Conservation (phyloP, 2,329 filamentous ascomycete species). For the Cladosporium sp. region DNA sequence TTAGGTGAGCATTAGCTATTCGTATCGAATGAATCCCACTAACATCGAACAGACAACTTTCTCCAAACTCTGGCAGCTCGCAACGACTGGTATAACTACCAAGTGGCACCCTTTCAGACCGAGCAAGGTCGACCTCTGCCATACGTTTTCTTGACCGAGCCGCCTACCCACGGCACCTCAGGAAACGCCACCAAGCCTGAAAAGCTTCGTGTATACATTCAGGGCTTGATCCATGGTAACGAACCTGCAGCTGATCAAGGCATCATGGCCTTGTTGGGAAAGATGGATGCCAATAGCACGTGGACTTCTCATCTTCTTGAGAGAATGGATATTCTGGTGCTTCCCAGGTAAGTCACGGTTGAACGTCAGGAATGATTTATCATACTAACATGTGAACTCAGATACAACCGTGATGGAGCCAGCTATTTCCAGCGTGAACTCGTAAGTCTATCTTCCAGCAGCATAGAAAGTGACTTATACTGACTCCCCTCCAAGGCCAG, state of each 20-base stretch:
- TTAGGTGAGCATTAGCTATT: constrained; percentile 11
- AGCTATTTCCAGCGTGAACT: constrained; percentile 23
- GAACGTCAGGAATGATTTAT: too few relatives aligned
- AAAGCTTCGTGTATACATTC: constrained; percentile 35
- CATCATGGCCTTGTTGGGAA: constrained; percentile 32
- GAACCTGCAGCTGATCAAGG: constrained; percentile 37
- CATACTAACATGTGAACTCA: too few relatives aligned
- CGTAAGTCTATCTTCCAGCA: background rate
- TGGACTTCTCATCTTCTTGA: constrained; percentile 31
- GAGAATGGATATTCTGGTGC: constrained; percentile 25
- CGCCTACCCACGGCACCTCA: constrained; percentile 3
- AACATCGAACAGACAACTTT: constrained; percentile 17
- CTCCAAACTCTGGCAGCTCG: constrained; percentile 15
- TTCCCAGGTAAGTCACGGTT: constrained; percentile 12
- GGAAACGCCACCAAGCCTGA: background rate
- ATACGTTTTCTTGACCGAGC: constrained; percentile 15
- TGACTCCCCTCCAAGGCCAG: background rate
- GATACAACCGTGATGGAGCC: constrained; percentile 19
- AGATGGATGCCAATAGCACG: constrained; percentile 30
- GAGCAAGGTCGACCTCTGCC: constrained; percentile 18
- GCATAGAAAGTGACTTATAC: too few relatives aligned
- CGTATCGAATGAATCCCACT: background rate
- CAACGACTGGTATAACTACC: constrained; percentile 18
- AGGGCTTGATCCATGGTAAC: constrained; percentile 35
- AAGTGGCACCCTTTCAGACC: constrained; percentile 17